These are phyloP conservation scores for Podospora anserina DNA, from an alignment of 495 filamentous ascomycete species.

Conservation along the genomic window DNA sequence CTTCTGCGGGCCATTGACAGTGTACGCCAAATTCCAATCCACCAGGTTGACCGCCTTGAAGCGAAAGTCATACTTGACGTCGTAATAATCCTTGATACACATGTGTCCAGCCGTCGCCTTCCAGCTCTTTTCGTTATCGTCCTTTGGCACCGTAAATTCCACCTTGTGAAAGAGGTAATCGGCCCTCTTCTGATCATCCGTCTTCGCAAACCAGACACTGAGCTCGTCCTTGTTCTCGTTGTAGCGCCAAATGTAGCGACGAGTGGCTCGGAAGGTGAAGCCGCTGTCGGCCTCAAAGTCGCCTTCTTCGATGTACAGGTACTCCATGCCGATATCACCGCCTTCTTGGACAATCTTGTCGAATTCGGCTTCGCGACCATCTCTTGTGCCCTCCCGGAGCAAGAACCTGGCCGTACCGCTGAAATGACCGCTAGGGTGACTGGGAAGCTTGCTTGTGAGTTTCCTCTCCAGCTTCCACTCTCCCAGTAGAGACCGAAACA, in stretches of 20 bases:
- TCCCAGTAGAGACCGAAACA: conserved; percentile 73
- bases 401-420: conserved; percentile 61
- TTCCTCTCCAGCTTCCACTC: conserved; percentile 59
- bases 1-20: conserved; percentile 64
- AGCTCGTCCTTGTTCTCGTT: conserved; percentile 51
- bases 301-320: conserved; percentile 64
- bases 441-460: conserved; percentile 43
- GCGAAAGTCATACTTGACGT: conserved; percentile 57
- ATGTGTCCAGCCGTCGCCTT: conserved; percentile 58
- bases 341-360: conserved; percentile 18
- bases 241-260: conserved; percentile 59
- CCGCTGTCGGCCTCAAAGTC: conserved; percentile 51
- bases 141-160: conserved; percentile 35
- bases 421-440: conserved; percentile 58
- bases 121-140: conserved; percentile 40
- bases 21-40: conserved; percentile 57
- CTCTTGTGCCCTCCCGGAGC: conserved; percentile 51
- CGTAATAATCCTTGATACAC: conserved; percentile 63
- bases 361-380: conserved; percentile 42
- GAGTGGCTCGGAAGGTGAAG: conserved; percentile 47
- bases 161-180: conserved; percentile 67
- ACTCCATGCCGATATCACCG: conserved; percentile 54
- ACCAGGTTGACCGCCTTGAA: conserved; percentile 53
- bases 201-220: conserved; percentile 66
- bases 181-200: conserved; percentile 51